A percentile compares a stretch with the other conserved stretches of the same genome.
Evolutionary conservation across 192 early-diverging fungal genomes (phyloP).

Genomic region (Diversispora epigaea): DNA sequence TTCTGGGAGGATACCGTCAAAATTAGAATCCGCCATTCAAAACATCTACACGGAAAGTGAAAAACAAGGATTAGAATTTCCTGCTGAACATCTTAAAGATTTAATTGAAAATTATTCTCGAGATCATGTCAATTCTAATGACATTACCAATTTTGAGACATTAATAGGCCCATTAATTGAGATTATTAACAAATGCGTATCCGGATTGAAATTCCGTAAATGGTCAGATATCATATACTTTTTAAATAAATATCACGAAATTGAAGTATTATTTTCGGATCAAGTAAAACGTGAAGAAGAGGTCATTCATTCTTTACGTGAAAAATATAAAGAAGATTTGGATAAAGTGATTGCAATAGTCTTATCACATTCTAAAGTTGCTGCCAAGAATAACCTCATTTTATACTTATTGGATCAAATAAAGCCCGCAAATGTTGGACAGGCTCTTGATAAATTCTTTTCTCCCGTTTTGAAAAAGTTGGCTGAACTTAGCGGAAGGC

Average conservation of each 20-base stretch:
- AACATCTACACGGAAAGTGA: constrained; percentile 45
- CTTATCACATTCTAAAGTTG: constrained; percentile 83
- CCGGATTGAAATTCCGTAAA: constrained; percentile 77
- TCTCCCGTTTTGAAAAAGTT: constrained; percentile 74
- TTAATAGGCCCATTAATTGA: constrained; percentile 64
- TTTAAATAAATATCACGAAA: constrained; percentile 81
- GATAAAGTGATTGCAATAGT: constrained; percentile 68
- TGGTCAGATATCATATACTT: constrained; percentile 69
- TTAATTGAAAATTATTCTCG: constrained; percentile 56
- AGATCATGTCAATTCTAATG: constrained; percentile 58
- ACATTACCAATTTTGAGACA: constrained; percentile 61
- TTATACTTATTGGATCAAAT: constrained; percentile 79
- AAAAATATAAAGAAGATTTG: constrained; percentile 79
- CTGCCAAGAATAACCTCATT: constrained; percentile 74
- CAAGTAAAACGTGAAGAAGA: constrained; percentile 75
- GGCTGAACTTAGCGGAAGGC: constrained; percentile 72
- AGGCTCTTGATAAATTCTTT: constrained; percentile 70
- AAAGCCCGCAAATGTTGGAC: constrained; percentile 61
- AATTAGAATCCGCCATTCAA: constrained; percentile 60
- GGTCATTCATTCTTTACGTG: constrained; percentile 80
- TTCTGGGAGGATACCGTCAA: constrained; percentile 81
- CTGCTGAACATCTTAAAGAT: constrained; percentile 64
- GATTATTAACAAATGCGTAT: constrained; percentile 68
- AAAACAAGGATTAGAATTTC: constrained; percentile 60
- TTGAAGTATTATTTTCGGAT: constrained; percentile 81